phyloP scores from a whole-genome alignment of 2,329 filamentous ascomycete genomes.

The Cercospora canescens region DNA sequence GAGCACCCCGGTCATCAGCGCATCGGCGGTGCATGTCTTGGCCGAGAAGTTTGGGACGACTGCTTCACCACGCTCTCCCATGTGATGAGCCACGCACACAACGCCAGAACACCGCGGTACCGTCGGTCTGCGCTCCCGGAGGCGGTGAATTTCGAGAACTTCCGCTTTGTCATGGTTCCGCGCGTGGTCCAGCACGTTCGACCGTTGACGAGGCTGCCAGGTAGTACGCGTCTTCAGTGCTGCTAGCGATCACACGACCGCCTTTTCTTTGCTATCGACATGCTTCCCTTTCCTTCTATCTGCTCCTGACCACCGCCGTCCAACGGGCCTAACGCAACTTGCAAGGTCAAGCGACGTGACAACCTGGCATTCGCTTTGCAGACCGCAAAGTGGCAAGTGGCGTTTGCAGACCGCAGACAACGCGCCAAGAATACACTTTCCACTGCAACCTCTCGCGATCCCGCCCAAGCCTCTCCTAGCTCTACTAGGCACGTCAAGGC shows the following conservation, averaged over 20 bases:
- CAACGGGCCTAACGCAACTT: too few relatives aligned
- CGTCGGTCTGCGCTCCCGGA: neutral
- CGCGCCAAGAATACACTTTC: neutral
- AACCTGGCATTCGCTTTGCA: neutral
- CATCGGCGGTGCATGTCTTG: neutral
- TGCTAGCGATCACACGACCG: neutral
- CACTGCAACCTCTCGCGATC: neutral
- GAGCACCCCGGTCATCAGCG: neutral
- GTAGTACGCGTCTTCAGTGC: constrained; percentile 6
- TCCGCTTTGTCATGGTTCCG: constrained; percentile 3
- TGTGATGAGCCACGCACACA: too few relatives aligned
- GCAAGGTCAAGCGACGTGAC: neutral
- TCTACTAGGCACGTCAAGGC: neutral
- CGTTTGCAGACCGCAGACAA: neutral
- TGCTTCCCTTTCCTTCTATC: neutral
- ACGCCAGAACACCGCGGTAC: neutral
- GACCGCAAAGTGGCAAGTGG: neutral
- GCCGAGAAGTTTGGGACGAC: too few relatives aligned
- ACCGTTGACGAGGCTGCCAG: constrained; percentile 3
- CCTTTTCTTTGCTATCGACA: neutral
- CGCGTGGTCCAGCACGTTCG: neutral
- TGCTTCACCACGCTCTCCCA: neutral
- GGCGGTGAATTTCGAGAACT: neutral
- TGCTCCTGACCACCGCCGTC: neutral
- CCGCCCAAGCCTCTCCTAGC: neutral